phyloP scores from a whole-genome alignment of 805 yeast genomes.

The Candida sithepensis region DNA sequence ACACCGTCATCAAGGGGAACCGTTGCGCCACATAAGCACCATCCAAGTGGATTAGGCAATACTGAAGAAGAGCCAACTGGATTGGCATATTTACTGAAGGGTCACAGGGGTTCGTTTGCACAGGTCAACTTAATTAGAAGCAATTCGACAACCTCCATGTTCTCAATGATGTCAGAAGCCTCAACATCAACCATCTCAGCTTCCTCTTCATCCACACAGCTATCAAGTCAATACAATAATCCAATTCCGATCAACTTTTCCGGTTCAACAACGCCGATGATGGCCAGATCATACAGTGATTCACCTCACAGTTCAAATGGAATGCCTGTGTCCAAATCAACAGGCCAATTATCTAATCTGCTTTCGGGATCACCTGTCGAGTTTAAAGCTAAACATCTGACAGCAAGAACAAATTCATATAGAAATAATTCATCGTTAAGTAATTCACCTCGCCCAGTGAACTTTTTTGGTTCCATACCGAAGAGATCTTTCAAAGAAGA shows the following conservation, averaged over 20 bases:
- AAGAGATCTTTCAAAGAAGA: slow-evolving; percentile 16
- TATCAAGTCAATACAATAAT: slow-evolving; percentile 11
- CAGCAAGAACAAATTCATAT: slow-evolving; percentile 22
- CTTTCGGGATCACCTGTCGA: slow-evolving; percentile 27
- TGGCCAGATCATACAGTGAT: slow-evolving; percentile 10
- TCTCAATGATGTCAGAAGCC: slow-evolving; percentile 26
- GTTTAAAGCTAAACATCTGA: slow-evolving; percentile 21
- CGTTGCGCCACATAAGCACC: background rate
- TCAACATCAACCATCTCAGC: slow-evolving; percentile 23
- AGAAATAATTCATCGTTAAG: slow-evolving; percentile 24
- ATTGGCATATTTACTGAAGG: slow-evolving; percentile 26
- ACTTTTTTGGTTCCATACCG: slow-evolving; percentile 17
- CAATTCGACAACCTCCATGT: slow-evolving; percentile 29
- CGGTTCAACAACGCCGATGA: slow-evolving; percentile 5
- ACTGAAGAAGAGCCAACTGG: slow-evolving; percentile 19
- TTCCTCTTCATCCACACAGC: slow-evolving; percentile 16
- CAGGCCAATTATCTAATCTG: slow-evolving; percentile 12
- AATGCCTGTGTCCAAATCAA: slow-evolving; percentile 10
- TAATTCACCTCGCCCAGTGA: slow-evolving; percentile 23
- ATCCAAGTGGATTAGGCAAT: background rate
- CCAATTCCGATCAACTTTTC: slow-evolving; percentile 19
- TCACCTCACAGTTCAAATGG: slow-evolving; percentile 7
- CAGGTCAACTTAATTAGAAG: slow-evolving; percentile 24
- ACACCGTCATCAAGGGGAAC: background rate
- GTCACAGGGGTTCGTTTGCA: slow-evolving; percentile 36